Conservation (phyloP, 345 rosid genomes). For the Mercurialis annua region DNA sequence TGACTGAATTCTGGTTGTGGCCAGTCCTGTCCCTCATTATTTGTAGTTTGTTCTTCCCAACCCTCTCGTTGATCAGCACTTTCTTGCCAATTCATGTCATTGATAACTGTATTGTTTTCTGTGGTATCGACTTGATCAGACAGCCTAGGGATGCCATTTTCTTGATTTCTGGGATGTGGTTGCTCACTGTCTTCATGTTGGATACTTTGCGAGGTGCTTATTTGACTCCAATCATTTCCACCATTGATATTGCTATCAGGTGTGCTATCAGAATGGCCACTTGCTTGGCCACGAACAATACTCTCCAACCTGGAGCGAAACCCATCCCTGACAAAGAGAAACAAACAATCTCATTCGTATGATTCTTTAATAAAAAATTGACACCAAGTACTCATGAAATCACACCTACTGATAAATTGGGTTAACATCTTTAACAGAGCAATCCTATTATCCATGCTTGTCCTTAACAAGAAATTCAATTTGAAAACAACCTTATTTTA, state of each 20-base stretch:
- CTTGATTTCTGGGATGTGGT: slow-evolving; percentile 44
- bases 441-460: not conserved
- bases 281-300: slow-evolving; percentile 62
- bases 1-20: slow-evolving; percentile 42
- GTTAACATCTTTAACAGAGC: not conserved
- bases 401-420: not conserved
- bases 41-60: slow-evolving; percentile 44
- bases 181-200: slow-evolving; percentile 44
- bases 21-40: slow-evolving; percentile 49
- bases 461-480: not conserved
- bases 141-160: slow-evolving; percentile 31
- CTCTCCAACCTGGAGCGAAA: slow-evolving; percentile 73
- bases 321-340: slow-evolving; percentile 65
- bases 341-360: not conserved
- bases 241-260: slow-evolving; percentile 40
- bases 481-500: not conserved
- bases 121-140: slow-evolving; percentile 42
- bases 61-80: slow-evolving; percentile 39
- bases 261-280: slow-evolving; percentile 47
- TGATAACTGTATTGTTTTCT: slow-evolving; percentile 38
- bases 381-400: not conserved
- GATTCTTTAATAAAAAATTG: not conserved
- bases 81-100: slow-evolving; percentile 52
- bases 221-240: slow-evolving; percentile 35
- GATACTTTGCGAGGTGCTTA: slow-evolving; percentile 38